These are phyloP conservation scores for Aspergillus awamori DNA, from an alignment of 2,329 filamentous ascomycete species.

Conservation along the genomic window DNA sequence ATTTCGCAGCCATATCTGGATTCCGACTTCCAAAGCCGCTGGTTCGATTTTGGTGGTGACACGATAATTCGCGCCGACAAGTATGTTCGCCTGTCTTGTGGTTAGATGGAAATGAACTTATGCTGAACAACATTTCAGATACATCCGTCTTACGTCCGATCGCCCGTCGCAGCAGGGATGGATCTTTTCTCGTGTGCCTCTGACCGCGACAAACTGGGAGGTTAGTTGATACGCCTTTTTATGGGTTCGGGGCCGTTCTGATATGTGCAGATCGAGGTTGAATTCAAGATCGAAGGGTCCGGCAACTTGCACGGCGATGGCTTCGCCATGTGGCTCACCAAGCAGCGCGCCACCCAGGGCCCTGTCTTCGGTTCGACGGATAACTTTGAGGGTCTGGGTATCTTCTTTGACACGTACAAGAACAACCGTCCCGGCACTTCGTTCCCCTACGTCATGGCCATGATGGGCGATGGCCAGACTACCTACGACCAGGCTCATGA, in stretches of 20 bases:
- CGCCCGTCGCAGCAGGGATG: conserved; percentile 87
- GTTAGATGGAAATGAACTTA: not conserved
- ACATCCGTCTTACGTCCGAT: conserved; percentile 90
- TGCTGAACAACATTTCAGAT: conserved; percentile 55
- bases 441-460: conserved; percentile 98
- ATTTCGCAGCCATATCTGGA: conserved; percentile 82
- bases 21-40: conserved; percentile 95
- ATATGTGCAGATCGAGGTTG: conserved; percentile 72
- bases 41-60: conserved; percentile 98
- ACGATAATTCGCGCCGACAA: conserved; percentile 76
- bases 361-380: conserved; percentile 87
- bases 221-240: conserved; percentile 42
- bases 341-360: conserved; percentile 78
- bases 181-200: conserved; percentile 89
- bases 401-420: conserved; percentile 99
- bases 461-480: conserved; percentile 90
- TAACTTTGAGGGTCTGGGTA: conserved; percentile 87
- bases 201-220: conserved; percentile 99
- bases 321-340: conserved; percentile 97
- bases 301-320: conserved; percentile 93
- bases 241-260: not conserved
- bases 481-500: conserved; percentile 91
- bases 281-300: conserved; percentile 90
- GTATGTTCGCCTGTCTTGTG: conserved; percentile 32
- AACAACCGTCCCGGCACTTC: conserved; percentile 95